Base-by-base conservation (phyloP, 83 land plant species). In the Picea mariana region DNA sequence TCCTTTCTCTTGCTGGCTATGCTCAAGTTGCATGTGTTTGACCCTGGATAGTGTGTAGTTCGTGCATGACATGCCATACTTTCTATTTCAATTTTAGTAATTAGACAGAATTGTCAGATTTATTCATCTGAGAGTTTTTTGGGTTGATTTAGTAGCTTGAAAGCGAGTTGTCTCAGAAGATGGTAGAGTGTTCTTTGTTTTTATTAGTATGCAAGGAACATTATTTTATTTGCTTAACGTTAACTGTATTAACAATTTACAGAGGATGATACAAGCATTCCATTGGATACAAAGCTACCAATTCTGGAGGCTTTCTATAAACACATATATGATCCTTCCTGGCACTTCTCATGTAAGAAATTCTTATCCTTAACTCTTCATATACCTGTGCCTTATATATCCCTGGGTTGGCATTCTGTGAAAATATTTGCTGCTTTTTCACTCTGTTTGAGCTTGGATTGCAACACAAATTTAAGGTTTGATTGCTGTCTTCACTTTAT, bases 211-310 rank as follows among this genome's bases (percentile, higher is more conserved):
- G 49, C n/a, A 20, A 73, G 16, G 13, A 6, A n/a, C 9, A 20
- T 16, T 62, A 42, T 72, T 58, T 60, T 62, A 5, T 80, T 60
- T 34, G 21, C 38, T 82, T 16, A 7, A 67, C 61, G 73, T 16
- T 81, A 42, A 42, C 21, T 5, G 40, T 27, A 9, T 85, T 76
- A 67, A 62, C 61, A 17, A 24, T 81, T 80, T 69, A 71, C 93
- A 95, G 99, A 97, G 97, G 99, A 97, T 90, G 99, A 97, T 86
- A 95, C 95, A 81, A 92, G 95, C 77, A 89, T 97, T 82, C 85
- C 86, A 17, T 78, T 90, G 75, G 98, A 95, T 16, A 87, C 86
- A 62, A 97, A 95, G 83, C 85, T 95, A 26, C 96, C 98, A 38
- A 92, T 97, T 78, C 82, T 95, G 85, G 81, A 83, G 82, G 84